Evolutionary conservation across 495 filamentous ascomycete genomes (phyloP).

Genomic region (Xylaria sp.): DNA sequence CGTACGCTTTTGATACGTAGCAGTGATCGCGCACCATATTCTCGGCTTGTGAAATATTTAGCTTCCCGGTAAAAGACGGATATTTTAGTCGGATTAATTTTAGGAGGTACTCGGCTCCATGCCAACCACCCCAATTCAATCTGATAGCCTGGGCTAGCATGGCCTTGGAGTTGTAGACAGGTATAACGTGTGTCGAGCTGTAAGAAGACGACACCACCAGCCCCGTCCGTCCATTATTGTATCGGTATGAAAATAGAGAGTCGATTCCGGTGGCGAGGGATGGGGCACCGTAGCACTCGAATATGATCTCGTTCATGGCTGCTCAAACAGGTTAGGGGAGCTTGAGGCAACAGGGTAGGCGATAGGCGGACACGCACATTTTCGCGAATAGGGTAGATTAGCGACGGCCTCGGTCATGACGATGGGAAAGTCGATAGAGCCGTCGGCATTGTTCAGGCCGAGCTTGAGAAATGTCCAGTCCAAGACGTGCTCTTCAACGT

Average conservation of each 20-base stretch:
- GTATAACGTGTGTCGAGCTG: slow-evolving; percentile 94
- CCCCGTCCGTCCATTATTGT: slow-evolving; percentile 88
- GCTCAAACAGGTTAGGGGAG: slow-evolving; percentile 24
- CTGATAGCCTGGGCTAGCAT: slow-evolving; percentile 82
- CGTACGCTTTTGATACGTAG: slow-evolving; percentile 84
- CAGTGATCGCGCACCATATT: slow-evolving; percentile 87
- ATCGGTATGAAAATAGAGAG: slow-evolving; percentile 90
- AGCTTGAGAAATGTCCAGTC: slow-evolving; percentile 94
- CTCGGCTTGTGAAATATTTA: slow-evolving; percentile 85
- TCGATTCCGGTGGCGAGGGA: slow-evolving; percentile 93
- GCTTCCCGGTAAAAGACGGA: slow-evolving; percentile 81
- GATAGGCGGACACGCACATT: slow-evolving; percentile 63
- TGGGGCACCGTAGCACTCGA: slow-evolving; percentile 91
- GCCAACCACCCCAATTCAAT: slow-evolving; percentile 92
- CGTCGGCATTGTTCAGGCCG: slow-evolving; percentile 77
- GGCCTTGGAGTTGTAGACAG: slow-evolving; percentile 84
- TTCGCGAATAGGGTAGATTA: slow-evolving; percentile 83
- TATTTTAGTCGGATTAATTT: slow-evolving; percentile 95
- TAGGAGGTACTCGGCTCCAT: slow-evolving; percentile 85
- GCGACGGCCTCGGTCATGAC: slow-evolving; percentile 97
- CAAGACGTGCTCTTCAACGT: slow-evolving; percentile 90
- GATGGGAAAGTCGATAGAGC: slow-evolving; percentile 80
- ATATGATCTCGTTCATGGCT: slow-evolving; percentile 98
- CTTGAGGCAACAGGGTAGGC: neutral
- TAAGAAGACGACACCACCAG: slow-evolving; percentile 91